These are phyloP conservation scores for Zychaea mexicana DNA, from an alignment of 371 early-diverging fungal species.

Conservation along the genomic window DNA sequence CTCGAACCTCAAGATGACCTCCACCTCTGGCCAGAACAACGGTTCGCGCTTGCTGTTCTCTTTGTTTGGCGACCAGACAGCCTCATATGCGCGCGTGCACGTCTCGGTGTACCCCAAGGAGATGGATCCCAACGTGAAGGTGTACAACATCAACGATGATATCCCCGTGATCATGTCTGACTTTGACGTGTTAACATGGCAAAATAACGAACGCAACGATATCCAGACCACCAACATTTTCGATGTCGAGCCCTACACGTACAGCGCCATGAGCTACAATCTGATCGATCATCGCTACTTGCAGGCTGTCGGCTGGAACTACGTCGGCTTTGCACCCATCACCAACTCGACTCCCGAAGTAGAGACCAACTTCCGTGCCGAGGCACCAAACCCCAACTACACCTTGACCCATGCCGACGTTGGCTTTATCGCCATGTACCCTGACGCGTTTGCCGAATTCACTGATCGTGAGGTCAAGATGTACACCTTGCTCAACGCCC, in stretches of 20 bases:
- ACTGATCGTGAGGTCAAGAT: slow-evolving; percentile 51
- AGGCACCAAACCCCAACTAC: slow-evolving; percentile 45
- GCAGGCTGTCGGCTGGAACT: slow-evolving; percentile 53
- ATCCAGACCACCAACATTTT: slow-evolving; percentile 41
- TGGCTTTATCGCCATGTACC: slow-evolving; percentile 34
- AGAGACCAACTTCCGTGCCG: slow-evolving; percentile 41
- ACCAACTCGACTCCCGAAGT: slow-evolving; percentile 47
- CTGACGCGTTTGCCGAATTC: slow-evolving; percentile 24
- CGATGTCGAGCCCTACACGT: slow-evolving; percentile 40
- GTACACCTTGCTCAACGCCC: slow-evolving; percentile 49
- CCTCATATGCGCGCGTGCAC: slow-evolving; percentile 40
- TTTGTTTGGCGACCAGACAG: slow-evolving; percentile 41
- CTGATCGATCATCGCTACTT: slow-evolving; percentile 44
- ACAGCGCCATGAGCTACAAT: slow-evolving; percentile 42
- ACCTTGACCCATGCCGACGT: slow-evolving; percentile 31
- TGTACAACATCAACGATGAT: slow-evolving; percentile 35
- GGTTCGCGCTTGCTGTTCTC: slow-evolving; percentile 48
- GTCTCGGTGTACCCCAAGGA: slow-evolving; percentile 43
- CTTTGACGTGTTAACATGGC: slow-evolving; percentile 36
- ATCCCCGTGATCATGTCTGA: slow-evolving; percentile 29
- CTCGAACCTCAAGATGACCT: slow-evolving; percentile 31
- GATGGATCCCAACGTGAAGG: slow-evolving; percentile 48
- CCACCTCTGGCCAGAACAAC: slow-evolving; percentile 46
- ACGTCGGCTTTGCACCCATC: slow-evolving; percentile 51
- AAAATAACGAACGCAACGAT: slow-evolving; percentile 45